A percentile compares a stretch with the other conserved stretches of the same genome.
Conservation (phyloP, 75 land plant species). For the Cryptomeria japonica region DNA sequence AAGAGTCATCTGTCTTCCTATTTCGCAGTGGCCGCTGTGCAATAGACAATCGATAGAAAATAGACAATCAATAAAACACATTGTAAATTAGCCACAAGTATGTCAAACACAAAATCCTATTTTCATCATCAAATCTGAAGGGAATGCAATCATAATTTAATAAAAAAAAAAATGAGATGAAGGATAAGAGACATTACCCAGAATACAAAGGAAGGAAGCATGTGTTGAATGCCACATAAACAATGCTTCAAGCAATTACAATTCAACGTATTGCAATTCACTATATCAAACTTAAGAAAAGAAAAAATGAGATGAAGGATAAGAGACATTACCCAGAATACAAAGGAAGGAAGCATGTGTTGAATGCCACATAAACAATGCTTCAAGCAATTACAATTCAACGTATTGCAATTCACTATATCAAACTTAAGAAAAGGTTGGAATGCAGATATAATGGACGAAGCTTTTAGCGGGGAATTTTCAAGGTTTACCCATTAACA, state of each 20-base stretch:
- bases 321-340: constrained; percentile 79
- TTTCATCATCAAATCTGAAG: neutral
- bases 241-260: constrained; percentile 35
- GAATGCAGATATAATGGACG: neutral
- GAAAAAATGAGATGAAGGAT: no score
- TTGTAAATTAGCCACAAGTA: neutral
- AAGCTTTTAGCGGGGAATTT: neutral
- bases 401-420: neutral
- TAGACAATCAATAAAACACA: neutral
- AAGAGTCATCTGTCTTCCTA: constrained; percentile 91
- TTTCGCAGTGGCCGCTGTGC: constrained; percentile 83
- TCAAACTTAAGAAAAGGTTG: neutral
- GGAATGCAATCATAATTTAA: neutral
- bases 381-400: constrained; percentile 15
- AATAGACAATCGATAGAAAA: constrained; percentile 11
- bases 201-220: constrained; percentile 88
- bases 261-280: neutral
- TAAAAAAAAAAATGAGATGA: neutral
- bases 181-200: constrained; percentile 66
- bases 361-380: constrained; percentile 90
- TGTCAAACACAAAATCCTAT: neutral
- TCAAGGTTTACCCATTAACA: neutral
- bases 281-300: neutral
- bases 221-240: constrained; percentile 93
- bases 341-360: constrained; percentile 87